Evolutionary conservation across 345 rosid species (phyloP).

Genomic region (Hirschfeldia incana): DNA sequence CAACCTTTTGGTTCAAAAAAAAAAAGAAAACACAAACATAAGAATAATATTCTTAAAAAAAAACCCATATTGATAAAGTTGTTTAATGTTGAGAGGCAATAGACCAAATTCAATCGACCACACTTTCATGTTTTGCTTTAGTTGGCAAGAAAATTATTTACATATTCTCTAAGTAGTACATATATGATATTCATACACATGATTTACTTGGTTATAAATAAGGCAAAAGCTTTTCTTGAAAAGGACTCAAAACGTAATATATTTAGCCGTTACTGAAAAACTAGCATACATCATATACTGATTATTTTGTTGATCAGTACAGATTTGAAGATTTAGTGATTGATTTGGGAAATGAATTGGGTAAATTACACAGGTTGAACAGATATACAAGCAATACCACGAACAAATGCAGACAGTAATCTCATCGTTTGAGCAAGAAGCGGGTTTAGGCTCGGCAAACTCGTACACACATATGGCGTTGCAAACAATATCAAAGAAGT

Average conservation of each 20-base stretch:
- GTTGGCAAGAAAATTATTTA: background rate
- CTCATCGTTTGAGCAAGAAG: slow-evolving; percentile 64
- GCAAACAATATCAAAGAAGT: slow-evolving; percentile 72
- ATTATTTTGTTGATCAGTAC: background rate
- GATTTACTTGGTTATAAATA: background rate
- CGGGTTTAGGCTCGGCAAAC: slow-evolving; percentile 62
- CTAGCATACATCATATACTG: background rate
- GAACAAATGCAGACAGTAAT: slow-evolving; percentile 63
- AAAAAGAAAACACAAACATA: background rate
- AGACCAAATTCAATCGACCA: background rate
- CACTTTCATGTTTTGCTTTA: background rate
- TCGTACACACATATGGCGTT: slow-evolving; percentile 68
- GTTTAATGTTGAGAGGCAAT: background rate
- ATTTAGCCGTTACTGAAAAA: background rate
- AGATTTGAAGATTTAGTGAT: background rate
- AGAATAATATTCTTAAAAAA: background rate
- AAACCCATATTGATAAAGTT: background rate
- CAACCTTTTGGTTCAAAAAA: background rate
- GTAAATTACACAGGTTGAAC: slow-evolving; percentile 54
- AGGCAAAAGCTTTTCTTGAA: background rate
- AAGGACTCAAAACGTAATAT: background rate
- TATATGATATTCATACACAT: background rate
- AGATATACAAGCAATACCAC: slow-evolving; percentile 69
- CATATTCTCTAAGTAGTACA: background rate
- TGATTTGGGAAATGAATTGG: background rate